Percentiles rank a stretch among this genome's conserved stretches.
phyloP scores from a whole-genome alignment of 306 rosid genomes.

The Astragalus membranaceus region DNA sequence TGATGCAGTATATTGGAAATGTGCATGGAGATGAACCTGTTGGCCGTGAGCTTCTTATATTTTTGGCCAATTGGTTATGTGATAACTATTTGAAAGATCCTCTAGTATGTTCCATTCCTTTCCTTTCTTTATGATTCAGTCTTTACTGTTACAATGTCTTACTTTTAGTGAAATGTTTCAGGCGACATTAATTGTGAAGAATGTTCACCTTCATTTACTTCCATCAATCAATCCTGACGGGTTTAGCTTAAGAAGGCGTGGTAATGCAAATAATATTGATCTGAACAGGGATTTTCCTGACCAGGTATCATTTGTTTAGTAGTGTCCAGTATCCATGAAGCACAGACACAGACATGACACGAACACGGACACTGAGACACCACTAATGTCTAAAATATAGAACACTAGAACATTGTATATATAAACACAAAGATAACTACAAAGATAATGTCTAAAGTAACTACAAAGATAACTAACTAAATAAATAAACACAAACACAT shows the following conservation, averaged over 20 bases:
- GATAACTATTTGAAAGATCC: constrained; percentile 80
- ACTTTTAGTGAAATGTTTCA: constrained; percentile 29
- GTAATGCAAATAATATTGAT: constrained; percentile 81
- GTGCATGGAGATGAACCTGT: constrained; percentile 98
- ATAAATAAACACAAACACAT: no score
- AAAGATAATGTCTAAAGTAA: no score
- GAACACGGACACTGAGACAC: no score
- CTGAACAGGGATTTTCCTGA: constrained; percentile 94
- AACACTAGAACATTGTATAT: no score
- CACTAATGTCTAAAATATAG: no score
- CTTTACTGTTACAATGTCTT: constrained; percentile 9
- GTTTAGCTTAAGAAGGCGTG: constrained; percentile 63
- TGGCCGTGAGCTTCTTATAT: constrained; percentile 79
- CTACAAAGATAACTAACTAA: no score
- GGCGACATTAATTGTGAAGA: constrained; percentile 75
- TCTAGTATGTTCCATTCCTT: constrained; percentile 46
- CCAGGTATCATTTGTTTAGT: constrained; percentile 47
- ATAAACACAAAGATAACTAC: no score
- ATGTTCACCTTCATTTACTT: constrained; percentile 89
- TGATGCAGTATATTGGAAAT: constrained; percentile 87
- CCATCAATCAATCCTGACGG: constrained; percentile 99
- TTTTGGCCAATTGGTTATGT: constrained; percentile 90
- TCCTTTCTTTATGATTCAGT: constrained; percentile 4
- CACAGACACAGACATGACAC: no score
- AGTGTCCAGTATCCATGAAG: neutral